Evolutionary conservation across 208 protist genomes (phyloP), one percentile per base, ranked within the genome.

Genomic region (Leishmania tarentolae): DNA sequence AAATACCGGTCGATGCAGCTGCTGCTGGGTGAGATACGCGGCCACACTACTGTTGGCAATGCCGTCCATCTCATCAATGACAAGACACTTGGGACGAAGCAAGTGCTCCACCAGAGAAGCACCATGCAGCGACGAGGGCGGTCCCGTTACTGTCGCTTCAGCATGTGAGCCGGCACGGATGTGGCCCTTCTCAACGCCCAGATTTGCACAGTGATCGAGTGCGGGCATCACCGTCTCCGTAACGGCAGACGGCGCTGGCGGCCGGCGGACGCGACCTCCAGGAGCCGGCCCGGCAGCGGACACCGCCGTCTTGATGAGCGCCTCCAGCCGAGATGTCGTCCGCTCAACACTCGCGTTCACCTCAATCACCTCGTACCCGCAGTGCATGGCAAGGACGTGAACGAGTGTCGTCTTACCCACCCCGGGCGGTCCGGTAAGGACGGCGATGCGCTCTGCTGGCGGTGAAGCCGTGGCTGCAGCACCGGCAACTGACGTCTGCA

Each of bases 391-490:
- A 8, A 99, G 78, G 9, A 99, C 93, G 75, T 99, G 96, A 19
- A 95, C 98, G 7, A 99, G 87, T 0, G 98, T 99, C 35, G 98
- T 99, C 88, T 99, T 99, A 31, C 98, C 98, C 17, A 98, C 83
- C 35, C 98, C 98, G 0, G 98, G 98, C 31, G 98, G 97, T 1
- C 98, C 98, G 0, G 91, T 91, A 19, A 99, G 81, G 65, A 99
- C 78, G 11, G 87, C 91, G 2, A 97, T 83, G 21, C 89, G 90
- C 74, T 95, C 93, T 66, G 86, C 90, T 11, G 94, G 94, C 40
- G 85, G 84, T 24, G 71, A 73, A 31, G 44, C 24, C n/a, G 69
- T 28, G 6, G 77, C 35, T 7, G 74, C 69, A 8, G 9, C 31
- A 3, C 44, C 63, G 0, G 42, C 50, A 66, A 59, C 50, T 47